Percentiles rank a stretch among this genome's conserved stretches.
Evolutionary conservation across 2,329 filamentous ascomycete species (phyloP).

Genomic region (Pezicula carpinea): DNA sequence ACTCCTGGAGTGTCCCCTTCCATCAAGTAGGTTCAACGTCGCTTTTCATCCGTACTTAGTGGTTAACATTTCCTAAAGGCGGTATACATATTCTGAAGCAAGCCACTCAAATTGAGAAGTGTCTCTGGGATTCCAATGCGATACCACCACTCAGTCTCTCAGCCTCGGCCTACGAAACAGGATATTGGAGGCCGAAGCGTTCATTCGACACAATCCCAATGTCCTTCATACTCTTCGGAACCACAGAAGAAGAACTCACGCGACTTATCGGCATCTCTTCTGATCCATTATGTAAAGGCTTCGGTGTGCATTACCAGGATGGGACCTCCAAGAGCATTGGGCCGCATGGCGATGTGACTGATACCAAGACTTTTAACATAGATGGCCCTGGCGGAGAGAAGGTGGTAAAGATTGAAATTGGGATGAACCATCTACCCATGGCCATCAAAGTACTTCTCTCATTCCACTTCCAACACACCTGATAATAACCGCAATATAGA

Average conservation of each 20-base stretch:
- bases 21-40: background rate
- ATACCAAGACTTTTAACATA: constrained; percentile 7
- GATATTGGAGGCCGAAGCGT: constrained; percentile 10
- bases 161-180: constrained; percentile 6
- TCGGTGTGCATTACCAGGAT: constrained; percentile 6
- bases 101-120: background rate
- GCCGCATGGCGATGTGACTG: background rate
- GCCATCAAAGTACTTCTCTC: constrained; percentile 8
- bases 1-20: constrained; percentile 9
- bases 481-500: background rate
- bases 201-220: constrained; percentile 10
- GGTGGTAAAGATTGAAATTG: constrained; percentile 9
- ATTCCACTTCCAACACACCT: background rate
- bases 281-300: constrained; percentile 2
- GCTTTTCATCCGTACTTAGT: background rate
- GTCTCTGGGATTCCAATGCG: constrained; percentile 6
- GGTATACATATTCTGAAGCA: constrained; percentile 2
- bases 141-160: constrained; percentile 5
- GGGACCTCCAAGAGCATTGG: constrained; percentile 2
- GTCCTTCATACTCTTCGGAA: constrained; percentile 6
- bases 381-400: constrained; percentile 9
- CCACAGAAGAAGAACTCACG: background rate
- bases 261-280: constrained; percentile 7
- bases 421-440: constrained; percentile 11
- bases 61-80: background rate